phyloP scores from a whole-genome alignment of 1,284 basidiomycete genomes.

The Thecaphora frezii region DNA sequence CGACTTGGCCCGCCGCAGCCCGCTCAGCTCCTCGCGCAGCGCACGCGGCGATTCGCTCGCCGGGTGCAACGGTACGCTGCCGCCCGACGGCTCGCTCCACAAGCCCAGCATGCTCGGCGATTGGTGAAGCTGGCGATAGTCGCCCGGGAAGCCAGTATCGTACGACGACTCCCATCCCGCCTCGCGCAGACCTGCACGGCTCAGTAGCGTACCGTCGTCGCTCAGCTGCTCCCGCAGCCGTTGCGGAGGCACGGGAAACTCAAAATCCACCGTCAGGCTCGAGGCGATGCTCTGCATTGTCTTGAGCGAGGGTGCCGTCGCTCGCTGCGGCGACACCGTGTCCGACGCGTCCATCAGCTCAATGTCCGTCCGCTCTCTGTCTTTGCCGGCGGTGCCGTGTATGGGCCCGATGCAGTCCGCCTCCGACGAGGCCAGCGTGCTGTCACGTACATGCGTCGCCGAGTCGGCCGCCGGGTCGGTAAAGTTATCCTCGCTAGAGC shows the following conservation, averaged over 20 bases:
- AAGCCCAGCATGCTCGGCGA: too few species aligned
- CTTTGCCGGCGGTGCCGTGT: too few species aligned
- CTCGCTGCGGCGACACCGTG: neutral
- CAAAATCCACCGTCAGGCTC: slow-evolving; percentile 28
- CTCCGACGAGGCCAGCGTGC: too few species aligned
- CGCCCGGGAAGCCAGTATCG: neutral
- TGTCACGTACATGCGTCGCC: too few species aligned
- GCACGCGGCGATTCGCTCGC: too few species aligned
- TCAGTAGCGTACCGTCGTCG: slow-evolving; percentile 34
- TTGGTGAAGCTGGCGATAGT: too few species aligned
- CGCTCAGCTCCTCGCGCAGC: too few species aligned
- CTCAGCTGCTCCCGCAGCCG: slow-evolving; percentile 28
- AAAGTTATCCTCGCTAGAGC: neutral
- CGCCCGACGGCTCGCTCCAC: too few species aligned
- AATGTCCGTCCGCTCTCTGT: too few species aligned
- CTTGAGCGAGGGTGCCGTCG: slow-evolving; percentile 6
- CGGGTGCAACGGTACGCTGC: too few species aligned
- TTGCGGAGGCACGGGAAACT: slow-evolving; percentile 33
- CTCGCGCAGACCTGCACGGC: slow-evolving; percentile 20
- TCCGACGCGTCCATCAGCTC: neutral
- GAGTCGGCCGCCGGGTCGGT: too few species aligned
- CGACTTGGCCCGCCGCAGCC: neutral
- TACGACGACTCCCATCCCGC: slow-evolving; percentile 1
- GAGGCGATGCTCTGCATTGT: slow-evolving; percentile 22
- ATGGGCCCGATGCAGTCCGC: too few species aligned